These are phyloP conservation scores for Asterophora lycoperdoides DNA, from an alignment of 768 basidiomycete genomes.

Conservation along the genomic window DNA sequence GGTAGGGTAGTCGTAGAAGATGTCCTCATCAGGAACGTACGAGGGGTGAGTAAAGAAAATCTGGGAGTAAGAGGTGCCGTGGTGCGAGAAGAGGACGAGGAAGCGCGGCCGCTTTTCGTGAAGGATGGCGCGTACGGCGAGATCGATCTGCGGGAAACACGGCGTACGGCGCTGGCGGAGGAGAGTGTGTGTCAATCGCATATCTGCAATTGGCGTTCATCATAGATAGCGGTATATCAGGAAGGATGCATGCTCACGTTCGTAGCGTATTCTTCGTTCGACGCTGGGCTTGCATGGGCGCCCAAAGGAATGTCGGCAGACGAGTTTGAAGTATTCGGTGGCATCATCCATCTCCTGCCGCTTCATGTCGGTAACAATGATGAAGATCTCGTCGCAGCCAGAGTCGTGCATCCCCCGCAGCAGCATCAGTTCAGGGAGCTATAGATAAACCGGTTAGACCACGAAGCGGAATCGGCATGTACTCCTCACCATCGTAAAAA, in stretches of 20 bases:
- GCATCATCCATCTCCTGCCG: slow-evolving; percentile 78
- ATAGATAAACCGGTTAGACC: slow-evolving; percentile 6
- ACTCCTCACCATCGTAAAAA: slow-evolving; percentile 68
- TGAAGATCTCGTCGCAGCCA: slow-evolving; percentile 73
- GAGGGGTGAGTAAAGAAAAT: slow-evolving; percentile 72
- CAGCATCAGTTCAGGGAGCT: slow-evolving; percentile 79
- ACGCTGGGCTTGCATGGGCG: slow-evolving; percentile 61
- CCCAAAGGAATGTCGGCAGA: slow-evolving; percentile 61
- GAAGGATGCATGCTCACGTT: slow-evolving; percentile 46
- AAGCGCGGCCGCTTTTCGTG: slow-evolving; percentile 76
- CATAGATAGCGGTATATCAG: not conserved
- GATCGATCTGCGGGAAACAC: slow-evolving; percentile 80
- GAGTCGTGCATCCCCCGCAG: slow-evolving; percentile 77
- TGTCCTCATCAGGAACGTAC: slow-evolving; percentile 67
- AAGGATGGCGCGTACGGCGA: slow-evolving; percentile 70
- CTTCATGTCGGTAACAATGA: slow-evolving; percentile 77
- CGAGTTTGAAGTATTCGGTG: slow-evolving; percentile 74
- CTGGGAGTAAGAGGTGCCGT: slow-evolving; percentile 77
- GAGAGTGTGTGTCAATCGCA: slow-evolving; percentile 64
- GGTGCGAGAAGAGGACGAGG: slow-evolving; percentile 73
- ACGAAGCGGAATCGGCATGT: slow-evolving; percentile 4
- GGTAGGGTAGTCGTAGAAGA: slow-evolving; percentile 75
- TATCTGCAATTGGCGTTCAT: slow-evolving; percentile 36
- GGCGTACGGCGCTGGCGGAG: slow-evolving; percentile 68
- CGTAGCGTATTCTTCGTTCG: slow-evolving; percentile 61